These are phyloP conservation scores for Candida argentea DNA, from an alignment of 805 yeast genomes.

Conservation along the genomic window DNA sequence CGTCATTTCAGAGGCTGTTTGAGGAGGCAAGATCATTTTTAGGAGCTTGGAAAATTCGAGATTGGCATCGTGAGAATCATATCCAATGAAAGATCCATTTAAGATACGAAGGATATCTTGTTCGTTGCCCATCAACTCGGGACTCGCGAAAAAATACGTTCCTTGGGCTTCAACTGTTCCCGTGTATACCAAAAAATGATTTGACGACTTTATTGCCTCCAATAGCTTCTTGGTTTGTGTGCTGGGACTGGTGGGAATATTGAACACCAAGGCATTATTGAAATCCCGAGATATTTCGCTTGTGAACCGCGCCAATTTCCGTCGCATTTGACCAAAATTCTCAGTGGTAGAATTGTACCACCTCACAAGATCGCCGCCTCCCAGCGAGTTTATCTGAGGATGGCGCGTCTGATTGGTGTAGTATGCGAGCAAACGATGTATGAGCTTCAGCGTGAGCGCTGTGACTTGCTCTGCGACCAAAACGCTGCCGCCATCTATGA, in stretches of 20 bases:
- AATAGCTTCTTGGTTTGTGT: conserved; percentile 42
- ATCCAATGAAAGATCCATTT: conserved; percentile 30
- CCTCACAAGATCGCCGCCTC: conserved; percentile 33
- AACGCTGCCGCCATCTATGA: conserved; percentile 70
- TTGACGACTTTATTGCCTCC: conserved; percentile 48
- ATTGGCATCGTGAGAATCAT: conserved; percentile 17
- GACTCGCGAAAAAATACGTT: conserved; percentile 69
- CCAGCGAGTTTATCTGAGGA: conserved; percentile 40
- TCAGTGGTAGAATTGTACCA: conserved; percentile 65
- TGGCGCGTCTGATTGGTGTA: conserved; percentile 56
- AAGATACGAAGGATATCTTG: conserved; percentile 28
- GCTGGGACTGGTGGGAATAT: conserved; percentile 32
- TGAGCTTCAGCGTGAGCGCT: conserved; percentile 52
- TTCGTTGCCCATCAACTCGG: conserved; percentile 35
- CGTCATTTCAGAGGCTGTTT: conserved; percentile 1
- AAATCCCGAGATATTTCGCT: conserved; percentile 57
- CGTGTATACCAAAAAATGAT: conserved; percentile 70
- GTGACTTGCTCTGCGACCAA: conserved; percentile 74
- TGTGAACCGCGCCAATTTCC: conserved; percentile 74
- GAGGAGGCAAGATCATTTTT: conserved; percentile 4
- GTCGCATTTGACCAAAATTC: conserved; percentile 63
- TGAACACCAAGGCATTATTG: conserved; percentile 60
- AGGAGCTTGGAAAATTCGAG: conserved; percentile 19
- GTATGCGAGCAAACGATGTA: conserved; percentile 59
- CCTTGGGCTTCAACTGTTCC: conserved; percentile 67